Evolutionary conservation across 2,329 filamentous ascomycete genomes (phyloP).

Genomic region (Nemania serpens): DNA sequence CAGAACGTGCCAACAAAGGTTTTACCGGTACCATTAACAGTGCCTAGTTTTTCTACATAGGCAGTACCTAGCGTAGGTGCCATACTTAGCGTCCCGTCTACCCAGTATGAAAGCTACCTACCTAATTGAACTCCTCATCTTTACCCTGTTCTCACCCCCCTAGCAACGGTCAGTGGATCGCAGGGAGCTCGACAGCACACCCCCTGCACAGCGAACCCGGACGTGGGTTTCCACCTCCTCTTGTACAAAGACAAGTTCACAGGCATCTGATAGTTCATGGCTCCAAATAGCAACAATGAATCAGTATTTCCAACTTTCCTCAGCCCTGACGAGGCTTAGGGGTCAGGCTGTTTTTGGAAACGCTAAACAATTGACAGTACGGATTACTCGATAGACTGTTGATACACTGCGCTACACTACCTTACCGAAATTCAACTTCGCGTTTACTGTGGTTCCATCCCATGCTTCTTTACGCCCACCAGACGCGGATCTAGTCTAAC

Average conservation of each 20-base stretch:
- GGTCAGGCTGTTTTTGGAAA: slow-evolving; percentile 15
- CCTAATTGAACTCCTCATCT: slow-evolving; percentile 7
- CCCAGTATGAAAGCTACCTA: not conserved
- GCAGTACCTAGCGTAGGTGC: not conserved
- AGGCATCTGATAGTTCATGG: slow-evolving; percentile 12
- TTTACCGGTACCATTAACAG: not conserved
- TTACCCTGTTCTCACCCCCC: slow-evolving; percentile 5
- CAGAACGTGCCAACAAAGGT: not conserved
- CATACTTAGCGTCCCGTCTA: not conserved
- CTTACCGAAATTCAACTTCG: slow-evolving; percentile 12
- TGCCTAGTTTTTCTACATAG: too few species aligned
- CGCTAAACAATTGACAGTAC: slow-evolving; percentile 6
- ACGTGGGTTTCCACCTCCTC: slow-evolving; percentile 13
- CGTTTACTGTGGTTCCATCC: slow-evolving; percentile 2
- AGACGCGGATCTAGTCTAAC: slow-evolving; percentile 5
- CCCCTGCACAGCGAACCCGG: slow-evolving; percentile 11
- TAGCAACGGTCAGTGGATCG: slow-evolving; percentile 18
- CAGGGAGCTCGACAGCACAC: slow-evolving; percentile 13
- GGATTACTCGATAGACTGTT: slow-evolving; percentile 10
- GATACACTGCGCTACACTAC: not conserved
- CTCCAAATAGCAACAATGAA: slow-evolving; percentile 10
- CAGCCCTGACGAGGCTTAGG: slow-evolving; percentile 22
- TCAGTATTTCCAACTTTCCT: slow-evolving; percentile 22
- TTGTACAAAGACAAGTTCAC: slow-evolving; percentile 7
- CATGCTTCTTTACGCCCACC: not conserved